These are phyloP conservation scores for Hypholoma fasciculare DNA, from an alignment of 768 basidiomycete species.

Conservation along the genomic window DNA sequence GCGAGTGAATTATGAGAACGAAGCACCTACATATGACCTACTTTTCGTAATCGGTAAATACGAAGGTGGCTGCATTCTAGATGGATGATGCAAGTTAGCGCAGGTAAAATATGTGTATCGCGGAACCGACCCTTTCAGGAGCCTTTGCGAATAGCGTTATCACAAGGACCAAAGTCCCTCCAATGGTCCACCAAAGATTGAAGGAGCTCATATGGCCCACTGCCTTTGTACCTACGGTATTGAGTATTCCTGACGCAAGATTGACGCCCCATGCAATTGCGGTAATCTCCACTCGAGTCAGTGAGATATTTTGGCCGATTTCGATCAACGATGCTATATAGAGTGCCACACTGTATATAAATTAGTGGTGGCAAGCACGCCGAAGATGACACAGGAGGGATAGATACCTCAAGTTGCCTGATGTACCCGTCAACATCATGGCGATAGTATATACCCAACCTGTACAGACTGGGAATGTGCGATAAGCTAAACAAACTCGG, in stretches of 20 bases:
- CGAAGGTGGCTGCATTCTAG: slow-evolving; percentile 54
- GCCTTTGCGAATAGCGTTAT: slow-evolving; percentile 58
- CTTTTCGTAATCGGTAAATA: slow-evolving; percentile 61
- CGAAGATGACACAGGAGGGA: neutral
- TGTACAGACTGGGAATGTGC: slow-evolving; percentile 36
- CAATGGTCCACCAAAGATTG: slow-evolving; percentile 63
- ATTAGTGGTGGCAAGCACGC: neutral
- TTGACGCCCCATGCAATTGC: slow-evolving; percentile 61
- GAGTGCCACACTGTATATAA: slow-evolving; percentile 41
- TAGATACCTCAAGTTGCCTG: slow-evolving; percentile 52
- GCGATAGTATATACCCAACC: slow-evolving; percentile 64
- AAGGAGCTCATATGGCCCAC: slow-evolving; percentile 56
- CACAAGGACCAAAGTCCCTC: slow-evolving; percentile 57
- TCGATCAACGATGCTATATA: slow-evolving; percentile 56
- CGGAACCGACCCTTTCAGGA: slow-evolving; percentile 42
- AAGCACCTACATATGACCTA: slow-evolving; percentile 16
- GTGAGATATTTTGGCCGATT: slow-evolving; percentile 42
- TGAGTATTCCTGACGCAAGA: slow-evolving; percentile 52
- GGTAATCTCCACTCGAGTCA: slow-evolving; percentile 48
- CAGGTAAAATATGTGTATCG: neutral
- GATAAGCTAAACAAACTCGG: neutral
- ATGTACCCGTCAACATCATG: slow-evolving; percentile 60
- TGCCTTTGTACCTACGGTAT: slow-evolving; percentile 56
- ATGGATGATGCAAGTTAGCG: neutral
- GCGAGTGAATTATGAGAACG: neutral